Percentiles rank a stretch among this genome's conserved stretches.
Conservation (phyloP, 2,329 filamentous ascomycete species). For the Penicillium sp. region DNA sequence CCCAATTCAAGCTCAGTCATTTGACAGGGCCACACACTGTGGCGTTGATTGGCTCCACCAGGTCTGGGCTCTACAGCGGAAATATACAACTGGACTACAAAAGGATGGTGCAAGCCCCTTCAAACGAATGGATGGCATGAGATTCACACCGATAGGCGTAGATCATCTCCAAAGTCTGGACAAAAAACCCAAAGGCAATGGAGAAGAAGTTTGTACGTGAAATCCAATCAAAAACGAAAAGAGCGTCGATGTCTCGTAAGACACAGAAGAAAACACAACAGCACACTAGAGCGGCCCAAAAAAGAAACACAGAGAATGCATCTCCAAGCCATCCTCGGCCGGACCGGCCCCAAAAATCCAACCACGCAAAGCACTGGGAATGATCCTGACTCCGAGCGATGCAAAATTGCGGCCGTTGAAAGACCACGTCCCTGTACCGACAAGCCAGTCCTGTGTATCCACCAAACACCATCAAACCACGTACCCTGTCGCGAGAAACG, state of each 20-base stretch:
- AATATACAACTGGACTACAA: no score
- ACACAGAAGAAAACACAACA: no score
- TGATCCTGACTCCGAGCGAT: slow-evolving; percentile 23
- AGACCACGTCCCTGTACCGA: slow-evolving; percentile 13
- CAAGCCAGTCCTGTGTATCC: slow-evolving; percentile 17
- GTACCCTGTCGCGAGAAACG: slow-evolving; percentile 11
- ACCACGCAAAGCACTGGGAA: slow-evolving; percentile 11
- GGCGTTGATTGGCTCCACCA: no score
- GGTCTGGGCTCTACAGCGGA: no score
- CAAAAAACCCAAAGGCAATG: neutral
- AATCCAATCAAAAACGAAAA: slow-evolving; percentile 2
- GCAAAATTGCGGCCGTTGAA: slow-evolving; percentile 9
- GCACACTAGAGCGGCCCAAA: slow-evolving; percentile 1
- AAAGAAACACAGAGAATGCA: slow-evolving; percentile 6
- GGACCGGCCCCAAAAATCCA: slow-evolving; percentile 7
- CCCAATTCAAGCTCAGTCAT: no score
- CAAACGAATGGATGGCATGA: slow-evolving; percentile 15
- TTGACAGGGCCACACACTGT: no score
- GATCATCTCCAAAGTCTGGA: neutral
- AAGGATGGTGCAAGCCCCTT: neutral
- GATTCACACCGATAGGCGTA: slow-evolving; percentile 14
- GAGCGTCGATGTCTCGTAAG: slow-evolving; percentile 3
- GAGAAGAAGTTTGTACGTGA: no score
- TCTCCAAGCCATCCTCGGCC: slow-evolving; percentile 12
- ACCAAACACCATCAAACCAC: slow-evolving; percentile 16